A percentile compares a stretch with the other conserved stretches of the same genome.
Conservation (phyloP, 2,329 filamentous ascomycete species). For the Cytospora paraplurivora region DNA sequence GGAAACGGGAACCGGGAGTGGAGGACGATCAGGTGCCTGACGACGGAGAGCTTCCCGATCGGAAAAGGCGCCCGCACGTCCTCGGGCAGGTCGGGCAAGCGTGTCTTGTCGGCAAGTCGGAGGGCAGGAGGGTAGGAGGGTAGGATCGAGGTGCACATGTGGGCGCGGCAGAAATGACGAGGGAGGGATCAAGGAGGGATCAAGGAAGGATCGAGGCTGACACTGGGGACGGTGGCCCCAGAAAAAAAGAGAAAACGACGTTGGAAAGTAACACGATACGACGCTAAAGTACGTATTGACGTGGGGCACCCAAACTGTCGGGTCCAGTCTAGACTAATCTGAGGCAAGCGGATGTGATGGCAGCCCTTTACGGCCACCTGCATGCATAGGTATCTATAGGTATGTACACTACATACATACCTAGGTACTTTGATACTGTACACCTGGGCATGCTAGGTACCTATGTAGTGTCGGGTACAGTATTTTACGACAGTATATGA, state of each 20-base stretch:
- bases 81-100: constrained; percentile 15
- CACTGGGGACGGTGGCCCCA: constrained; percentile 6
- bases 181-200: constrained; percentile 9
- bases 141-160: background rate
- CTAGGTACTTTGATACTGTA: too few species aligned
- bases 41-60: constrained; percentile 3
- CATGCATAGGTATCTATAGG: background rate
- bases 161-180: background rate
- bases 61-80: background rate
- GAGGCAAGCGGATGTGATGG: constrained; percentile 21
- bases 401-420: too few species aligned
- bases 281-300: background rate
- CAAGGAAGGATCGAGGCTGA: constrained; percentile 7
- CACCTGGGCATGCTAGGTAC: too few species aligned
- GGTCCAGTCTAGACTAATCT: constrained; percentile 17
- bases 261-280: background rate
- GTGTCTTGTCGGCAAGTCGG: constrained; percentile 9
- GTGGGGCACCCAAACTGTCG: constrained; percentile 24
- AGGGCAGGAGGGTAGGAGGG: background rate
- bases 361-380: constrained; percentile 2
- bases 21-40: background rate
- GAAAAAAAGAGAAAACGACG: constrained; percentile 7
- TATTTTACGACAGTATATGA: background rate
- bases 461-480: too few species aligned
- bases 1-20: too few species aligned